Percentiles rank a stretch among this genome's conserved stretches.
Evolutionary conservation across 148 eudicot genomes (phyloP).

Genomic region (Persicaria maculosa): DNA sequence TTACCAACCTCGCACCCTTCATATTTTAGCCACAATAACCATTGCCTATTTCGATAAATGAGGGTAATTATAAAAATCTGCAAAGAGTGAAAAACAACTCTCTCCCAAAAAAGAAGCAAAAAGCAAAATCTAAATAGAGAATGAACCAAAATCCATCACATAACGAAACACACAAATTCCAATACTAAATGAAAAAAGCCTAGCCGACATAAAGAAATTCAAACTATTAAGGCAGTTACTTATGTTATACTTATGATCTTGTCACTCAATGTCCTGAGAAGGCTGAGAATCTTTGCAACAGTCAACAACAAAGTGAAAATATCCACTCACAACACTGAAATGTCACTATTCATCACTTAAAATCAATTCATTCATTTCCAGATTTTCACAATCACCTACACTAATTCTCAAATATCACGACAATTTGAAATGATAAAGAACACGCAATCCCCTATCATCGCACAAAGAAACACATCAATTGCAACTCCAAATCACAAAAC

Average conservation of each 20-base stretch:
- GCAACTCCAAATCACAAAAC: neutral
- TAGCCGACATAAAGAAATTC: neutral
- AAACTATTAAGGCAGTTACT: neutral
- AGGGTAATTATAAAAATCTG: neutral
- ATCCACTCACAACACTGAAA: neutral
- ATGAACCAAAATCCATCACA: neutral
- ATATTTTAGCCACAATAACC: neutral
- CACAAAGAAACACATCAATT: neutral
- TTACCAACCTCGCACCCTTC: too few relatives aligned
- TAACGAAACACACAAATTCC: too few relatives aligned
- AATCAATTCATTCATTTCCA: too few relatives aligned
- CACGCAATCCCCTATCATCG: neutral
- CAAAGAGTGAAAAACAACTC: neutral
- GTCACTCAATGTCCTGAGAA: neutral
- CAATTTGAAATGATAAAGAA: too few relatives aligned
- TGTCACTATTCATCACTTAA: too few relatives aligned
- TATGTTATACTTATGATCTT: neutral
- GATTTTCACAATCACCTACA: neutral
- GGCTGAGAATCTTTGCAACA: neutral
- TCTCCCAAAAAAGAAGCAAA: neutral
- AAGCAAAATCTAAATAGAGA: constrained; percentile 1
- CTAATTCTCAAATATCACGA: neutral
- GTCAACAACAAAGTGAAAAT: neutral
- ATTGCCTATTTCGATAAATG: neutral
- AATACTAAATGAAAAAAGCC: neutral